Evolutionary conservation across 176 grass and related monocot genomes (phyloP), one percentile per base, ranked within the genome.

Genomic region (Calamus simplicifolius): DNA sequence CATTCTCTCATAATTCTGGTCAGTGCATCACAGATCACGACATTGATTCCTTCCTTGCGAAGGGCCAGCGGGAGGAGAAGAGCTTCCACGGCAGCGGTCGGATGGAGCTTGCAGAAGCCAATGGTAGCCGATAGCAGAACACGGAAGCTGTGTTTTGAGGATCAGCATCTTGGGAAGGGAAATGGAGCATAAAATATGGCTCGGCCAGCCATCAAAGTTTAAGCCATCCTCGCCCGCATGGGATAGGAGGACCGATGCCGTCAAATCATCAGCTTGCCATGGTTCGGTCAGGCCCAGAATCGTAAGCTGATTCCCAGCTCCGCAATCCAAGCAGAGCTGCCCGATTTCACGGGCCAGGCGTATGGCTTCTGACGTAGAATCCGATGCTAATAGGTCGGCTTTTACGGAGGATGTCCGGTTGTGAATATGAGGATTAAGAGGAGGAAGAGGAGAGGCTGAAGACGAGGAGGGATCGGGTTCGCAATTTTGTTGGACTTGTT

Each of bases 231-330:
- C 64, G 0, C 86, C 52, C 17, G 72, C 35, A 57, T 69, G 79
- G 4, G 80, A 76, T 70, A 87, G 69, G 49, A 96, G 52, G 50
- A 80, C 60, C 52, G 76, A 82, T 15, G 54, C 23, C 1, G 49
- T 76, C 31, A 87, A 83, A 56, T 90, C 83, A 16, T 87, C 73
- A 1, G 84, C 84, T 67, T 80, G 65, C 91, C 91, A 96, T 6
- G 91, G 91, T 49, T 53, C 68, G 23, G 85, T 74, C 48, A 96
- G 65, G 61, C 60, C 83, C 54, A 96, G 79, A 51, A 87, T 68
- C 2, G 52, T 71, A 18, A 76, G 50, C 2, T 68, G 48, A 76
- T 84, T 82, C 58, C 51, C 64, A 4, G 25, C n/a, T 31, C 84
- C 51, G 13, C 82, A 87, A 25, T 81, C 72, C 28, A 69, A 5